Conservation (phyloP, 768 basidiomycete genomes). For the Tulasnella sp. region DNA sequence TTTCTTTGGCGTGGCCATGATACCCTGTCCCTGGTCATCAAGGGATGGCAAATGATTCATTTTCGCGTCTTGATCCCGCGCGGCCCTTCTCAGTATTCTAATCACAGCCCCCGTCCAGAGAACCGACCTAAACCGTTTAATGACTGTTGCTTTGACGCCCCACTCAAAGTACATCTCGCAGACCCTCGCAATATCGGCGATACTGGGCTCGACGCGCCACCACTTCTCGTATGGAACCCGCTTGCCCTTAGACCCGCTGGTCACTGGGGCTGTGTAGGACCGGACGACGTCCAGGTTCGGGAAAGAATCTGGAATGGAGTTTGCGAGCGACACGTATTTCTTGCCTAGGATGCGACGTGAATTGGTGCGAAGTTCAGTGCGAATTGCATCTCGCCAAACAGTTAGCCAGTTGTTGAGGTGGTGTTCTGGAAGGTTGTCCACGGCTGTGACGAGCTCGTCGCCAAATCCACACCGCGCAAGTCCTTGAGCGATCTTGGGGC, state of each 20-base stretch:
- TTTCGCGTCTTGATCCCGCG: slow-evolving; percentile 38
- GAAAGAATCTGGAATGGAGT: slow-evolving; percentile 53
- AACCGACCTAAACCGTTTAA: slow-evolving; percentile 73
- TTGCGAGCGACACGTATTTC: slow-evolving; percentile 56
- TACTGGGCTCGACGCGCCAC: slow-evolving; percentile 52
- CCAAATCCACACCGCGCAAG: slow-evolving; percentile 78
- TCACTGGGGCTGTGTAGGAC: slow-evolving; percentile 70
- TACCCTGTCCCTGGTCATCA: neutral
- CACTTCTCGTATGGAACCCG: slow-evolving; percentile 29
- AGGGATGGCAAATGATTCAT: neutral
- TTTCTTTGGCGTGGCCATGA: slow-evolving; percentile 34
- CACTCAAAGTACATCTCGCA: slow-evolving; percentile 90
- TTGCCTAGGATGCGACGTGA: slow-evolving; percentile 49
- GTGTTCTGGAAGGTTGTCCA: slow-evolving; percentile 36
- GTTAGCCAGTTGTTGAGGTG: slow-evolving; percentile 44
- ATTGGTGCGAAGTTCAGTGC: slow-evolving; percentile 58
- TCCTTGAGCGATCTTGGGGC: slow-evolving; percentile 58
- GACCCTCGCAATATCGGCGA: slow-evolving; percentile 58
- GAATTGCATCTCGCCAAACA: slow-evolving; percentile 52
- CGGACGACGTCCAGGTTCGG: slow-evolving; percentile 64
- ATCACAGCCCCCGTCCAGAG: slow-evolving; percentile 70
- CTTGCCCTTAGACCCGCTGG: slow-evolving; percentile 49
- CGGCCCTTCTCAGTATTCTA: slow-evolving; percentile 56
- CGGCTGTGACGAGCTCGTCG: slow-evolving; percentile 53
- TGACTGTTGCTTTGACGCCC: slow-evolving; percentile 74